phyloP scores from a whole-genome alignment of 257 asterid genomes.

The Agastache rugosa region DNA sequence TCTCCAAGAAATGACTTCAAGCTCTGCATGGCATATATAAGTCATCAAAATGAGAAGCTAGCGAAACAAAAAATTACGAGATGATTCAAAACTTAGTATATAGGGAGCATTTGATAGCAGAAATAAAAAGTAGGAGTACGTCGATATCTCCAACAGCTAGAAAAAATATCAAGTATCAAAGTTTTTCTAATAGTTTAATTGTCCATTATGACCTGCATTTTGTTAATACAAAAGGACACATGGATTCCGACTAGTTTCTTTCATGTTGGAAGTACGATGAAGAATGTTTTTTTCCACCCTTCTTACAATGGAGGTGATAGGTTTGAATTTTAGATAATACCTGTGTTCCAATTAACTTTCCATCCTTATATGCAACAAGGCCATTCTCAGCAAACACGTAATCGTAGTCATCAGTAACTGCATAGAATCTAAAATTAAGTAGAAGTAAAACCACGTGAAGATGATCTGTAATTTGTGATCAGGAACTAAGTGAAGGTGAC shows the following conservation, averaged over 20 bases:
- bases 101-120: not conserved
- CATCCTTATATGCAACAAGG: conserved; percentile 87
- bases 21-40: conserved; percentile 64
- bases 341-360: conserved; percentile 78
- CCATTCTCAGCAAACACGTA: conserved; percentile 93
- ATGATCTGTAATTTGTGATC: conserved; percentile 24
- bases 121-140: not conserved
- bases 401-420: conserved; percentile 82
- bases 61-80: not conserved
- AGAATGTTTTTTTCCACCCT: conserved; percentile 3
- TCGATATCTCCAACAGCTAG: conserved; percentile 19
- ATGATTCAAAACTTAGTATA: not conserved
- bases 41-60: conserved; percentile 35
- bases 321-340: conserved; percentile 42
- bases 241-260: conserved; percentile 1
- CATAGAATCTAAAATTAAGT: conserved; percentile 36
- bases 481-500: conserved; percentile 43
- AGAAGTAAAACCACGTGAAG: conserved; percentile 14
- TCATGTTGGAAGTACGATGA: conserved; percentile 27
- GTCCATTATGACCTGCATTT: conserved; percentile 10
- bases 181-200: not conserved
- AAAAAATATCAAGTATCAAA: not conserved
- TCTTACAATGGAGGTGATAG: conserved; percentile 4
- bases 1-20: conserved; percentile 86
- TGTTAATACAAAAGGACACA: not conserved